These are phyloP conservation scores for Cystofilobasidium ferigula DNA, from an alignment of 768 basidiomycete genomes.

Conservation along the genomic window DNA sequence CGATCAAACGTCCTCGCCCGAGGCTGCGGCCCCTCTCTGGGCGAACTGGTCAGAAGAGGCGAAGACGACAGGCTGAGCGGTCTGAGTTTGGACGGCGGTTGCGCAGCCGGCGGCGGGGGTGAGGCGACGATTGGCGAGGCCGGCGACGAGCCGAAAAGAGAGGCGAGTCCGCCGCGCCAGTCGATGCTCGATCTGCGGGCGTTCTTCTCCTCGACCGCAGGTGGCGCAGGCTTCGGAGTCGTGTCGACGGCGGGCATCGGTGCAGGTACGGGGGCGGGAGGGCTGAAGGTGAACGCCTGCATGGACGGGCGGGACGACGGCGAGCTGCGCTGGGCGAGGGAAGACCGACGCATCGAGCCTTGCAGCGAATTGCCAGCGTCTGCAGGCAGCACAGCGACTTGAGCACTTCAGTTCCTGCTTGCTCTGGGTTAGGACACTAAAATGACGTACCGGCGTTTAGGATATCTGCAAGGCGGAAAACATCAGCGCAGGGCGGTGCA, in stretches of 20 bases:
- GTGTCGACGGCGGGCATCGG: neutral
- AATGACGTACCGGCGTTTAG: neutral
- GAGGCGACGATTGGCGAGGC: constrained; percentile 6
- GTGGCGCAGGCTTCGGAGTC: neutral
- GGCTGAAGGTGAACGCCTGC: neutral
- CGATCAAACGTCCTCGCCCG: neutral
- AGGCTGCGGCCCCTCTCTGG: neutral
- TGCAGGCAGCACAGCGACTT: too few species aligned
- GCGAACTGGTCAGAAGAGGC: neutral
- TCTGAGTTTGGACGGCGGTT: neutral
- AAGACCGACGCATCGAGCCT: constrained; percentile 14
- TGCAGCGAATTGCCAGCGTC: constrained; percentile 21
- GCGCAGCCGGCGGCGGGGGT: neutral
- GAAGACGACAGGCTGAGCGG: constrained; percentile 12
- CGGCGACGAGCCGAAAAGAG: constrained; percentile 9
- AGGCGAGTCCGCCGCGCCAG: constrained; percentile 19
- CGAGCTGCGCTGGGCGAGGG: neutral
- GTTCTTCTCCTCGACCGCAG: neutral
- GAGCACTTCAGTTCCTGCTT: too few species aligned
- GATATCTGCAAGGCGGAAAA: neutral
- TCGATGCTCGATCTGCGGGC: constrained; percentile 15
- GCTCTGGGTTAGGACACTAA: too few species aligned
- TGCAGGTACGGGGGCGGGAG: neutral
- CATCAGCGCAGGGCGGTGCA: neutral
- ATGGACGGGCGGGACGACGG: neutral